Evolutionary conservation across 345 rosid genomes (phyloP).

Genomic region (Erodium maritimum): DNA sequence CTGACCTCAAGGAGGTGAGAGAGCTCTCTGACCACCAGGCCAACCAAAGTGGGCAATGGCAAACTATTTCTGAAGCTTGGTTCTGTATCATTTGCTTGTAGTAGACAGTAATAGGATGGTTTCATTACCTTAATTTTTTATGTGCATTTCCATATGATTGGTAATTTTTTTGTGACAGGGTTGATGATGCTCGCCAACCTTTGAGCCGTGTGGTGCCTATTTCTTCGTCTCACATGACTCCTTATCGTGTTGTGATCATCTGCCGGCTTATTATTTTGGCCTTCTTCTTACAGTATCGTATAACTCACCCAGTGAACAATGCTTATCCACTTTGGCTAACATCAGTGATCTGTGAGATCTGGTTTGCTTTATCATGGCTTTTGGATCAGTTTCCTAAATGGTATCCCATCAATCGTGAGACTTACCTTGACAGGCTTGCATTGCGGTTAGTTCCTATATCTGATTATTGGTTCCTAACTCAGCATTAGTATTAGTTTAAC

Average conservation of each 20-base stretch:
- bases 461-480: neutral
- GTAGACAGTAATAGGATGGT: neutral
- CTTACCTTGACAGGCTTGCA: conserved; percentile 87
- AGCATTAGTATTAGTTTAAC: neutral
- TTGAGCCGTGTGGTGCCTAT: conserved; percentile 82
- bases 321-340: conserved; percentile 92
- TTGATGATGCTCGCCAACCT: conserved; percentile 89
- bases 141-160: neutral
- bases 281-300: conserved; percentile 93
- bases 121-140: neutral
- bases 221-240: conserved; percentile 69
- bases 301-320: conserved; percentile 87
- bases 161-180: conserved; percentile 38
- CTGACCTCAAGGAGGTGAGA: no score
- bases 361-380: conserved; percentile 99
- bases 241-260: conserved; percentile 74
- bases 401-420: conserved; percentile 91
- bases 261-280: conserved; percentile 94
- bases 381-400: conserved; percentile 99
- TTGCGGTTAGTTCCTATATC: conserved; percentile 46
- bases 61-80: no score
- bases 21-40: no score
- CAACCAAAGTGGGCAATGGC: no score
- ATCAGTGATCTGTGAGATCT: conserved; percentile 96
- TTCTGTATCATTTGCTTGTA: neutral